phyloP scores from a whole-genome alignment of 768 basidiomycete genomes.

The Serendipita sp. region DNA sequence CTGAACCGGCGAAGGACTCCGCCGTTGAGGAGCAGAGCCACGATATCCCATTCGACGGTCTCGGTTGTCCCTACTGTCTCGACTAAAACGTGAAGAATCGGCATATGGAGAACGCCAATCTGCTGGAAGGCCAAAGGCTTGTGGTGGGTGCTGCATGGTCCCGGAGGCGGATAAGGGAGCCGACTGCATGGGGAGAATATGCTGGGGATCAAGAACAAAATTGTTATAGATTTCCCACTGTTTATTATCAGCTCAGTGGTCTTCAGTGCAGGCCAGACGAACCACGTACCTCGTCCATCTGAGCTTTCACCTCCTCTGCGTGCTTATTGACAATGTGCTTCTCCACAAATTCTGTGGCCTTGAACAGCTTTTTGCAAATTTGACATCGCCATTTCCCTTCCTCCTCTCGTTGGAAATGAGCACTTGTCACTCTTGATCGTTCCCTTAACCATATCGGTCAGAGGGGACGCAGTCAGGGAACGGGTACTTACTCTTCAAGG shows the following conservation, averaged over 20 bases:
- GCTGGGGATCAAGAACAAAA: conserved; percentile 91
- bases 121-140: conserved; percentile 63
- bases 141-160: conserved; percentile 59
- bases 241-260: neutral
- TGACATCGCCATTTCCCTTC: conserved; percentile 96
- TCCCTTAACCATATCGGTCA: conserved; percentile 36
- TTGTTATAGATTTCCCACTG: conserved; percentile 87
- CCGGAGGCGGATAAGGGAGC: conserved; percentile 55
- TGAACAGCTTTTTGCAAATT: conserved; percentile 93
- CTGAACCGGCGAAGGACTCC: conserved; percentile 18
- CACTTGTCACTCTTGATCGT: conserved; percentile 59
- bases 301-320: conserved; percentile 54
- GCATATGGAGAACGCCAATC: conserved; percentile 10
- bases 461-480: conserved; percentile 6
- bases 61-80: conserved; percentile 22
- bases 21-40: neutral
- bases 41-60: conserved; percentile 21
- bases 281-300: conserved; percentile 61
- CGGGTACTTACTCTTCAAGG: conserved; percentile 61
- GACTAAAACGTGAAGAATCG: conserved; percentile 11
- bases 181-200: conserved; percentile 71
- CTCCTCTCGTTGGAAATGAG: conserved; percentile 84
- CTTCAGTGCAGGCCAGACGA: neutral
- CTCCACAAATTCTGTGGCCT: conserved; percentile 90
- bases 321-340: conserved; percentile 97